Evolutionary conservation across 345 rosid species (phyloP).

Genomic region (Cardamine chenopodiifolia): DNA sequence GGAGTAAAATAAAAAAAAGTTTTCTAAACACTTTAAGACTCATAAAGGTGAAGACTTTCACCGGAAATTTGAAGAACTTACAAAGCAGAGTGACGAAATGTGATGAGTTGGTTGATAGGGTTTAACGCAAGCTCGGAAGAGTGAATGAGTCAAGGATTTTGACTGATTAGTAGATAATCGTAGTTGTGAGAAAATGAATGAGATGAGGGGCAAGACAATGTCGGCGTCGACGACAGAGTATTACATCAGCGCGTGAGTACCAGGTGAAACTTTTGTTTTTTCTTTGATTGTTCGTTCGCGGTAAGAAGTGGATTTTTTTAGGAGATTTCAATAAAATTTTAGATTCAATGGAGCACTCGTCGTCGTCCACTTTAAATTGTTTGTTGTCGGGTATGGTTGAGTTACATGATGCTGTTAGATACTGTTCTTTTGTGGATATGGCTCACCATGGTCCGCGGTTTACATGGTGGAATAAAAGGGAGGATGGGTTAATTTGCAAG

Average conservation of each 20-base stretch:
- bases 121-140: slow-evolving; percentile 1
- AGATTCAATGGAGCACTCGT: too few species aligned
- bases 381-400: too few species aligned
- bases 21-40: not conserved
- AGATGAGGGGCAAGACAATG: slow-evolving; percentile 7
- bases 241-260: slow-evolving; percentile 32
- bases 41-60: not conserved
- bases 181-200: not conserved
- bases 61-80: slow-evolving; percentile 15
- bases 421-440: too few species aligned
- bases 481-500: too few species aligned
- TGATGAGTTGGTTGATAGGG: slow-evolving; percentile 23
- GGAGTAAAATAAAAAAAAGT: too few species aligned
- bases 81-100: not conserved
- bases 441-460: too few species aligned
- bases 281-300: not conserved
- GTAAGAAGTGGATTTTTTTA: too few species aligned
- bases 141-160: not conserved
- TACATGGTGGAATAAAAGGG: too few species aligned
- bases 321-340: too few species aligned
- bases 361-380: too few species aligned
- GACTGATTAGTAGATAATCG: slow-evolving; percentile 1
- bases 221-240: slow-evolving; percentile 1
- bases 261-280: not conserved
- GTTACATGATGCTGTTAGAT: too few species aligned